These are phyloP conservation scores for Paraphoma chrysanthemicola DNA, from an alignment of 2,329 filamentous ascomycete genomes.

Conservation along the genomic window DNA sequence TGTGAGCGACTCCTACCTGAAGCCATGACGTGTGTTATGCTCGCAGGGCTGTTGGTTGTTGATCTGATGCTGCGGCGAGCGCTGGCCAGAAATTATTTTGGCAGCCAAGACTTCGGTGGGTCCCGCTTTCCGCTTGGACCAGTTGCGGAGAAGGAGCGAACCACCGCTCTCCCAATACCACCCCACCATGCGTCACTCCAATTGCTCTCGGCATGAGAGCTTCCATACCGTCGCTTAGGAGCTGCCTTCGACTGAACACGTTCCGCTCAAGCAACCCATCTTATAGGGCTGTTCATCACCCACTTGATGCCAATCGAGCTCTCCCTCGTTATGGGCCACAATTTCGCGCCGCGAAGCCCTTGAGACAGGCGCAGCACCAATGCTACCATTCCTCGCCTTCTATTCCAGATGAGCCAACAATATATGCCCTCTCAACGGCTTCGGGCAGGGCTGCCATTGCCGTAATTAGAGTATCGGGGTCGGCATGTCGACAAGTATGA, in stretches of 20 bases:
- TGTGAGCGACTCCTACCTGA: slow-evolving; percentile 21
- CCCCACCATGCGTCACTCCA: slow-evolving; percentile 18
- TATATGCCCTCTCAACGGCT: slow-evolving; percentile 91
- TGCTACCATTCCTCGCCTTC: slow-evolving; percentile 15
- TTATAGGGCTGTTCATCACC: background rate
- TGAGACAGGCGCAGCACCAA: slow-evolving; percentile 21
- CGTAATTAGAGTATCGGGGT: slow-evolving; percentile 84
- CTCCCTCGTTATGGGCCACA: slow-evolving; percentile 4
- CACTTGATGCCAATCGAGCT: background rate
- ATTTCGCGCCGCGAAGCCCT: slow-evolving; percentile 10
- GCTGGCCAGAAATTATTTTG: slow-evolving; percentile 18
- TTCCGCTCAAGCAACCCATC: background rate
- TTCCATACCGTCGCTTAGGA: slow-evolving; percentile 23
- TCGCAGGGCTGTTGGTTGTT: slow-evolving; percentile 6
- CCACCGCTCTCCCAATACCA: slow-evolving; percentile 14
- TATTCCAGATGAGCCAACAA: slow-evolving; percentile 61
- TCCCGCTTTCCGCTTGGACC: slow-evolving; percentile 17
- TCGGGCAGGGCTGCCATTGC: slow-evolving; percentile 88
- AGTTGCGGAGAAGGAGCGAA: slow-evolving; percentile 32
- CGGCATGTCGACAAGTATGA: slow-evolving; percentile 71
- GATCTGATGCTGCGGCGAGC: slow-evolving; percentile 8
- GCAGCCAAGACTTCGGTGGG: slow-evolving; percentile 15
- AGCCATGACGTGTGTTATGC: slow-evolving; percentile 25
- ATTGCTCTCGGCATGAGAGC: slow-evolving; percentile 46
- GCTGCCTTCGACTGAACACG: slow-evolving; percentile 6